Conservation (phyloP, 108 stramenopile genomes). For the Skeletonema potamos region DNA sequence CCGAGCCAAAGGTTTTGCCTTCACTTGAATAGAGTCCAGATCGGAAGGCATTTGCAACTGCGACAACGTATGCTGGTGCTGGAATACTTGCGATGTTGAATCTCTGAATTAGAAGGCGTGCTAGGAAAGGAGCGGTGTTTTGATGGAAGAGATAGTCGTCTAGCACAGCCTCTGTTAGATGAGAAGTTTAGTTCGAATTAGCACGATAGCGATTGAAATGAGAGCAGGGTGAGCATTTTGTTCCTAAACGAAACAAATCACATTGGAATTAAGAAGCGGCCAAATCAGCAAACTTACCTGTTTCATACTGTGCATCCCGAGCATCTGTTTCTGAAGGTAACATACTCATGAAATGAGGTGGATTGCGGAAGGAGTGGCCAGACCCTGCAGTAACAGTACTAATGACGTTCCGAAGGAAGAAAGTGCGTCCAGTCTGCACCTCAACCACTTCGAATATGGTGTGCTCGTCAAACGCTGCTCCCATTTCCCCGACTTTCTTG, state of each 20-base stretch:
- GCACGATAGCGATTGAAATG: no score
- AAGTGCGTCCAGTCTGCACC: conserved; percentile 2
- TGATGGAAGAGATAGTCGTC: conserved; percentile 63
- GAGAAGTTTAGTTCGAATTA: no score
- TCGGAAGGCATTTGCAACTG: conserved; percentile 52
- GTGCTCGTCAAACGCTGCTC: conserved; percentile 12
- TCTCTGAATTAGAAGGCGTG: conserved; percentile 57
- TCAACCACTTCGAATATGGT: conserved; percentile 42
- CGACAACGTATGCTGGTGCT: conserved; percentile 55
- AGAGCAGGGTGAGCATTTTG: no score
- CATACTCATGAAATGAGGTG: conserved; percentile 51
- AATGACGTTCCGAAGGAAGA: conserved; percentile 27
- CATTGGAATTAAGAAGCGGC: no score
- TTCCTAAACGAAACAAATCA: no score
- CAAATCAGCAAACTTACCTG: conserved; percentile 4
- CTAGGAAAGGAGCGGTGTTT: conserved; percentile 69
- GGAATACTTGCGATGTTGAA: conserved; percentile 61
- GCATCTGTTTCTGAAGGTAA: conserved; percentile 33
- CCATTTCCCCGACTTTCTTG: conserved; percentile 15
- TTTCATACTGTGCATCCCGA: conserved; percentile 53
- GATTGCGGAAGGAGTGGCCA: conserved; percentile 45
- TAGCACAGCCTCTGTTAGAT: conserved; percentile 47
- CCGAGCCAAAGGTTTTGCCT: conserved; percentile 38
- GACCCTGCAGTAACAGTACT: conserved; percentile 25
- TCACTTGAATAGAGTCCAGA: conserved; percentile 48